Percentiles rank a stretch among this genome's conserved stretches.
Evolutionary conservation across 805 yeast species (phyloP).

Genomic region (Lachancea nothofagi): DNA sequence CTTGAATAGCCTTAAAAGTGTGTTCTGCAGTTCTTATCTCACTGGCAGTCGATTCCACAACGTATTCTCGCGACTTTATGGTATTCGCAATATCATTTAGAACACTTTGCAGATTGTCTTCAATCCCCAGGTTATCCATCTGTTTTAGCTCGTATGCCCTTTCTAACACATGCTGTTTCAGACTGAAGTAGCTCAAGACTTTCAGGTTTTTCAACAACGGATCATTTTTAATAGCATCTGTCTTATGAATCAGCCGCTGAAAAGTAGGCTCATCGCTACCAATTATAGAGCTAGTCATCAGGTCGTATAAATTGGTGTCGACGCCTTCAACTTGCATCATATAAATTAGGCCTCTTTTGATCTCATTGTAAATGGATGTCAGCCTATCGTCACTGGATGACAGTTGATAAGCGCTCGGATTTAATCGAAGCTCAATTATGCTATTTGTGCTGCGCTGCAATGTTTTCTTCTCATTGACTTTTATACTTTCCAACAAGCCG

Average conservation of each 20-base stretch:
- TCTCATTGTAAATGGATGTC: slow-evolving; percentile 61
- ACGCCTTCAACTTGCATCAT: slow-evolving; percentile 75
- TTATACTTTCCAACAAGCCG: slow-evolving; percentile 37
- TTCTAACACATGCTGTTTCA: slow-evolving; percentile 72
- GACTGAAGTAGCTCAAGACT: slow-evolving; percentile 55
- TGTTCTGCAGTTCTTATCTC: slow-evolving; percentile 42
- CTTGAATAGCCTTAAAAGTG: slow-evolving; percentile 41
- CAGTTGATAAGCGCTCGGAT: slow-evolving; percentile 46
- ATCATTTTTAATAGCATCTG: slow-evolving; percentile 31
- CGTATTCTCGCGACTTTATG: slow-evolving; percentile 52
- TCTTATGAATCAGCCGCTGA: slow-evolving; percentile 45
- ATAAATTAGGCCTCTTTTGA: slow-evolving; percentile 75
- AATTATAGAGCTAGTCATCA: slow-evolving; percentile 23
- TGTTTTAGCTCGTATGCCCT: slow-evolving; percentile 70
- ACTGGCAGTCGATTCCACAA: slow-evolving; percentile 41
- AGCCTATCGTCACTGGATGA: slow-evolving; percentile 49
- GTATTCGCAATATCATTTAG: slow-evolving; percentile 81
- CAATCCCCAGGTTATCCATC: slow-evolving; percentile 56
- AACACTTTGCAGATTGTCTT: slow-evolving; percentile 69
- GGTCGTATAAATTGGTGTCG: slow-evolving; percentile 58
- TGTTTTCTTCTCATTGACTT: slow-evolving; percentile 30
- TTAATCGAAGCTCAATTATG: slow-evolving; percentile 44
- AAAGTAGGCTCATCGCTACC: slow-evolving; percentile 65
- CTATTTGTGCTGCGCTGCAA: slow-evolving; percentile 11
- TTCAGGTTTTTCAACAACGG: slow-evolving; percentile 43